Percentiles rank a stretch among this genome's conserved stretches.
These are phyloP conservation scores for Zanthoxylum bungeanum DNA, from an alignment of 345 rosid species.

Conservation along the genomic window DNA sequence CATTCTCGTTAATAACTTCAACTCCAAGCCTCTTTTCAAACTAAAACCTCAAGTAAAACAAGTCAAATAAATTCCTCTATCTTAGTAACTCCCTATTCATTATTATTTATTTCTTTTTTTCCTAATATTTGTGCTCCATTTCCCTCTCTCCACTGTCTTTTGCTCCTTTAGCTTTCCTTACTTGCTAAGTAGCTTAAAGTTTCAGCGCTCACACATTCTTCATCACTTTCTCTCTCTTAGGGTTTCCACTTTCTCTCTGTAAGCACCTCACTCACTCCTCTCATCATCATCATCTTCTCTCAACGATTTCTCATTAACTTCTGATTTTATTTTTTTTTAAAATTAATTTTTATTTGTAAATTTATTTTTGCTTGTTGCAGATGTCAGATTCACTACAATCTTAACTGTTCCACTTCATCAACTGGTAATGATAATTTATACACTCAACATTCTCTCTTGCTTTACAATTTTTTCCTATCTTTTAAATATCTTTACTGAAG, in stretches of 20 bases:
- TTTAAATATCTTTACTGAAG: neutral
- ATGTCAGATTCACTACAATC: conserved; percentile 9
- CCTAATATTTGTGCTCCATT: neutral
- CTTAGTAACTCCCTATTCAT: neutral
- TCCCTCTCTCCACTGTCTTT: neutral
- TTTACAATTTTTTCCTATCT: neutral
- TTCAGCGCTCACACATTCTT: neutral
- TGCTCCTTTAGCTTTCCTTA: conserved; percentile 26
- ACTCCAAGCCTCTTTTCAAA: neutral
- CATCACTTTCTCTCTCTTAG: conserved; percentile 9
- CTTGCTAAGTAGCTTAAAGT: conserved; percentile 50
- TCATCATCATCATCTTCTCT: neutral
- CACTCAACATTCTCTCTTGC: neutral
- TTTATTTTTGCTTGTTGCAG: neutral
- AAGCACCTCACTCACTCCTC: neutral
- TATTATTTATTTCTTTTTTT: neutral
- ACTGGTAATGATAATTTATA: neutral
- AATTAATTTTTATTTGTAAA: neutral
- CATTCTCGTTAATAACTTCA: conserved; percentile 1
- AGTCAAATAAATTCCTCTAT: neutral
- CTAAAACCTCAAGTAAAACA: neutral
- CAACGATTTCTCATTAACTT: neutral
- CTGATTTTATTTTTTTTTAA: neutral
- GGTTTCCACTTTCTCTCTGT: conserved; percentile 6
- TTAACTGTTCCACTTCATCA: neutral